A percentile compares a stretch with the other conserved stretches of the same genome.
Conservation (phyloP, 805 yeast genomes). For the Ascoidea asiatica region DNA sequence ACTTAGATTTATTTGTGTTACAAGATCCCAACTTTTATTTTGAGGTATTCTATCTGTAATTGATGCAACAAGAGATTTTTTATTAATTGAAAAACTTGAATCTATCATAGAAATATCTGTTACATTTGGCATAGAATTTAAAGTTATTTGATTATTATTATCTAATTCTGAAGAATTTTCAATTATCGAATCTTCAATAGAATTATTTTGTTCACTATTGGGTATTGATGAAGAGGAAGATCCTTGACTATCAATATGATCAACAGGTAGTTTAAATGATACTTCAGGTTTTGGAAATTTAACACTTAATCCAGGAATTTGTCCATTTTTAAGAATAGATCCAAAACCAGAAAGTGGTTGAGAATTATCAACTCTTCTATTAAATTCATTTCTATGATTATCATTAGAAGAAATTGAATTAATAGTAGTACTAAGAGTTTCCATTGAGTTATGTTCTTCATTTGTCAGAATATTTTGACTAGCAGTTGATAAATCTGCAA, state of each 20-base stretch:
- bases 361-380: too few relatives aligned
- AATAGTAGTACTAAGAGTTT: neutral
- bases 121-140: constrained; percentile 14
- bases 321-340: neutral
- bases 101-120: constrained; percentile 31
- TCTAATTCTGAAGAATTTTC: neutral
- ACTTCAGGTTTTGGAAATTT: neutral
- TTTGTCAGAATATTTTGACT: neutral
- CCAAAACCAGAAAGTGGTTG: neutral
- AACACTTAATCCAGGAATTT: neutral
- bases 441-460: neutral
- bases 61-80: constrained; percentile 25
- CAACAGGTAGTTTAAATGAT: neutral
- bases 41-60: constrained; percentile 25
- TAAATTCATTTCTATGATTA: too few relatives aligned
- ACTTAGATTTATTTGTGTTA: constrained; percentile 21
- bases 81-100: constrained; percentile 30
- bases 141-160: constrained; percentile 5
- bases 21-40: constrained; percentile 25
- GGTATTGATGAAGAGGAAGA: too few relatives aligned
- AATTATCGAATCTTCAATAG: neutral
- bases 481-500: neutral
- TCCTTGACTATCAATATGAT: neutral
- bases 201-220: too few relatives aligned
- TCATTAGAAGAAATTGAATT: neutral